Conservation (phyloP, 495 filamentous ascomycete species). For the Peziza echinospora region DNA sequence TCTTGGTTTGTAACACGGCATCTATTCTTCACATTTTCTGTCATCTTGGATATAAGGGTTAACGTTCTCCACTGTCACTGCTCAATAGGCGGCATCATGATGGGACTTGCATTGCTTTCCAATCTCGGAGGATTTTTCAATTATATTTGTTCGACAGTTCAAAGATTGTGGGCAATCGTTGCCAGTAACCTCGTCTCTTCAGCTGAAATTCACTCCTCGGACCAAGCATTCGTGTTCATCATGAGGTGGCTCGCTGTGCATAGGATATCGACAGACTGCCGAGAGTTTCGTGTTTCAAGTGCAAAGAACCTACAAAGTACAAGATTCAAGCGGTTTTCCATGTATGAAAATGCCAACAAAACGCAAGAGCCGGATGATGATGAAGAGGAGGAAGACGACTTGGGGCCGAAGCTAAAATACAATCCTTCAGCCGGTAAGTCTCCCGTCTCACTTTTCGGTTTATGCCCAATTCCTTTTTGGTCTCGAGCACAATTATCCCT, state of each 20-base stretch:
- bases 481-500: not conserved
- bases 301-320: conserved; percentile 19
- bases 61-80: too few relatives aligned
- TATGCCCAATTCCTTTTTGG: conserved; percentile 12
- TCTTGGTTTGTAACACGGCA: too few relatives aligned
- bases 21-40: too few relatives aligned
- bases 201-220: conserved; percentile 19
- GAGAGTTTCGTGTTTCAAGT: conserved; percentile 20
- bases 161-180: conserved; percentile 5
- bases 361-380: conserved; percentile 14
- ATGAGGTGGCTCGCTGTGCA: conserved; percentile 19
- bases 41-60: too few relatives aligned
- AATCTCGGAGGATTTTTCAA: not conserved
- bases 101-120: not conserved
- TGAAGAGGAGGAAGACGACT: conserved; percentile 18
- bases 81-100: too few relatives aligned
- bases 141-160: not conserved
- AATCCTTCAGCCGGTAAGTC: conserved; percentile 19
- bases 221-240: conserved; percentile 19
- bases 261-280: conserved; percentile 18
- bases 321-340: conserved; percentile 16
- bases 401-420: conserved; percentile 20
- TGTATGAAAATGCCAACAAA: conserved; percentile 14
- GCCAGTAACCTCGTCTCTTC: conserved; percentile 20
- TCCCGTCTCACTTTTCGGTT: conserved; percentile 1